Evolutionary conservation across 352 stramenopile species (phyloP).

Genomic region (Pythium sukuiense): DNA sequence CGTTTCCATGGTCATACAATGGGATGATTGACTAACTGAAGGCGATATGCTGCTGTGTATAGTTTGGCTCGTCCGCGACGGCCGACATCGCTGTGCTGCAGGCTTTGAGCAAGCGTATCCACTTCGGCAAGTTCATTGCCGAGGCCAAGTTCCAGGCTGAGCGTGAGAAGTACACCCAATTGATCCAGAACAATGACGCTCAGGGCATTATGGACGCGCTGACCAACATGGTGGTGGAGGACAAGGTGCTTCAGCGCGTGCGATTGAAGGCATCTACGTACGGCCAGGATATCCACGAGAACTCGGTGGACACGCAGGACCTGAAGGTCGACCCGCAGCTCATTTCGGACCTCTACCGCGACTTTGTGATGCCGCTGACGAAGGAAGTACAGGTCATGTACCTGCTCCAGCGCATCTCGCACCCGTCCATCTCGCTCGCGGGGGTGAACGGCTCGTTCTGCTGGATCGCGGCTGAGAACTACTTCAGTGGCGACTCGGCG

Average conservation of each 20-base stretch:
- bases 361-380: conserved; percentile 98
- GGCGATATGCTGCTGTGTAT: background rate
- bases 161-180: conserved; percentile 88
- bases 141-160: conserved; percentile 95
- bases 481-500: conserved; percentile 52
- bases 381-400: conserved; percentile 98
- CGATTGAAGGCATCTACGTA: conserved; percentile 97
- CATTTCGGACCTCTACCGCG: conserved; percentile 96
- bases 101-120: conserved; percentile 95
- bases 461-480: conserved; percentile 65
- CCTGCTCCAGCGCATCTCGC: conserved; percentile 79
- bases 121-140: conserved; percentile 99
- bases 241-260: conserved; percentile 91
- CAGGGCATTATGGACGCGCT: conserved; percentile 95
- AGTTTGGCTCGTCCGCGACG: conserved; percentile 83
- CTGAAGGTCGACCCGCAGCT: conserved; percentile 96
- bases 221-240: conserved; percentile 93
- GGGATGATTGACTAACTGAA: background rate
- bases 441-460: conserved; percentile 74
- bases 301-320: conserved; percentile 37
- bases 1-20: no score
- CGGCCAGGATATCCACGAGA: conserved; percentile 83
- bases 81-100: conserved; percentile 94
- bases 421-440: conserved; percentile 73
- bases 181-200: conserved; percentile 93